Evolutionary conservation across 148 eudicot genomes (phyloP).

Genomic region (Oxyria digyna): DNA sequence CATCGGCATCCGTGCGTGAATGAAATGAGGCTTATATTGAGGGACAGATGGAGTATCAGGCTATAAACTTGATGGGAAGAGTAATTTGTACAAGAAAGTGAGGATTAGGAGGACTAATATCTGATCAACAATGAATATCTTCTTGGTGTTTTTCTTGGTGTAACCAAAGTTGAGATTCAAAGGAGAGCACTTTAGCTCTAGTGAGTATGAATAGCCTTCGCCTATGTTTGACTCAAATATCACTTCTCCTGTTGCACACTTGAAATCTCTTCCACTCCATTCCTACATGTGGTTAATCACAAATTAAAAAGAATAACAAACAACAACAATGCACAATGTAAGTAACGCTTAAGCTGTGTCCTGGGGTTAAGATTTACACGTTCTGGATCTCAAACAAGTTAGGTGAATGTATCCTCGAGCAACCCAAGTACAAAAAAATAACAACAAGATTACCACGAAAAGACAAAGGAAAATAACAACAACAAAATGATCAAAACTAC

Average conservation of each 20-base stretch:
- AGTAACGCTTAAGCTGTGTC: too few species aligned
- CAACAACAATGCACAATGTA: too few species aligned
- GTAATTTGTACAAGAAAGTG: constrained; percentile 23
- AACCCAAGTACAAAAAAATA: too few species aligned
- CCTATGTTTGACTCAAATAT: constrained; percentile 29
- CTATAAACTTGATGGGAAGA: neutral
- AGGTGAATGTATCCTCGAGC: too few species aligned
- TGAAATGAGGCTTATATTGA: too few species aligned
- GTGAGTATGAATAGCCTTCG: constrained; percentile 30
- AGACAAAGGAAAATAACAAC: too few species aligned
- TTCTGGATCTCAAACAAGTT: too few species aligned
- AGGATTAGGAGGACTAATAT: constrained; percentile 26
- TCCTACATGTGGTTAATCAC: constrained; percentile 24
- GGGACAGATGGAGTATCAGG: too few species aligned
- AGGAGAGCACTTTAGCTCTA: constrained; percentile 57
- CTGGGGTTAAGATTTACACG: too few species aligned
- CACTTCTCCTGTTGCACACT: constrained; percentile 38
- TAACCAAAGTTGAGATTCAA: constrained; percentile 29
- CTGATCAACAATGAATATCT: constrained; percentile 47
- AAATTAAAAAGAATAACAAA: neutral
- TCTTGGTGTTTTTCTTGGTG: constrained; percentile 24
- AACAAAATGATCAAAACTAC: too few species aligned
- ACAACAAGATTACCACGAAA: too few species aligned
- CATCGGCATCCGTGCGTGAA: too few species aligned
- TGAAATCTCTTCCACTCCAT: constrained; percentile 48